Base-by-base conservation (phyloP, 1,284 basidiomycete genomes). In the Rhodotorula sp. region DNA sequence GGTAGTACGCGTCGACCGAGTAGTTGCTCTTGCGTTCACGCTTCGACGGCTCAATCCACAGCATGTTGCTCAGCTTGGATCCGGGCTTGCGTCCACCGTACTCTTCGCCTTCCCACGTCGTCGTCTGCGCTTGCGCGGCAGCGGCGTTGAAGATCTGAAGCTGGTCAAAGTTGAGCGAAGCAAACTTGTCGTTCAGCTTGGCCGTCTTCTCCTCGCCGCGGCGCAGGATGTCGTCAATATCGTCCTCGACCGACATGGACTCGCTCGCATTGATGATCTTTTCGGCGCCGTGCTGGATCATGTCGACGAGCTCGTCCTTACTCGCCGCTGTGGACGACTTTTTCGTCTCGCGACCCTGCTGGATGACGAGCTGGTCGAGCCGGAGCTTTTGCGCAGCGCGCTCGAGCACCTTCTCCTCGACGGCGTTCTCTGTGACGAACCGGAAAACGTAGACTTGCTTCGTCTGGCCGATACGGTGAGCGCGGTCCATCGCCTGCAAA, bases 361-460 rank as follows among this genome's bases (percentile, higher is more conserved):
- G 95, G 74, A 99, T 99, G 76, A 99, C 95, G 6, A 99, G 85
- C 83, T 99, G 95, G 80, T 99, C 95, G 18, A 99, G 84, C 70
- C 94, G 87, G 69, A 99, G 83, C 82, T 97, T 99, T 83, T 99
- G 96, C 2, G 95, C 95, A 1, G 95, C 95, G 30, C 95, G 85
- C 82, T 99, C 95, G 26, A 99, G 82, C 86, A 99, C 96, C 49
- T 95, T 88, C 82, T 99, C 96, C 82, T 99, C 96, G 42, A 99
- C 94, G 61, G 93, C 95, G 62, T 90, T 85, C 80, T 97, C 94
- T 0, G 96, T 98, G 77, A 99, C 91, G 81, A 99, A 98, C 37
- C 95, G 85, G 85, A 95, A 99, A 1, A 99, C 96, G 78, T 95
- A 96, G 26, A 98, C 95, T 81, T 99, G 95, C 82, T 98, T 98